These are phyloP conservation scores for Mitragyna speciosa DNA, from an alignment of 257 asterid genomes.

Conservation along the genomic window DNA sequence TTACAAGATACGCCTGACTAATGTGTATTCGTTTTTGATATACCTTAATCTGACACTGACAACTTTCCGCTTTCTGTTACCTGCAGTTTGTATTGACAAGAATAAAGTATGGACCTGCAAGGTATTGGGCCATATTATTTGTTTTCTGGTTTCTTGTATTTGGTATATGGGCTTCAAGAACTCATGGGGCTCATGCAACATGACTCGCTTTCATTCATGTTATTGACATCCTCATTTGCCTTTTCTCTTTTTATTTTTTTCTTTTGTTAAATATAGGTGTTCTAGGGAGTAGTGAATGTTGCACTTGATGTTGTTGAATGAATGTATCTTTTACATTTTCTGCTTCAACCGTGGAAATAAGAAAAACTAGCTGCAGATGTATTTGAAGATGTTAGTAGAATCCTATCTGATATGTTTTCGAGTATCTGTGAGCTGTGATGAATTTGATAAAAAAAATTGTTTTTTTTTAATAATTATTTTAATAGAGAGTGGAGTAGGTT, in stretches of 20 bases:
- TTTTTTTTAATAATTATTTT: no score
- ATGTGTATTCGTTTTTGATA: neutral
- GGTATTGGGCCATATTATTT: constrained; percentile 95
- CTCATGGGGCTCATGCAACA: constrained; percentile 66
- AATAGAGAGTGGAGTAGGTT: neutral
- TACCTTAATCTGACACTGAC: neutral
- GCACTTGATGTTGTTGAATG: neutral
- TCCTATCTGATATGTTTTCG: neutral
- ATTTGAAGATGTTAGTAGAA: neutral
- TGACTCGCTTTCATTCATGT: constrained; percentile 22
- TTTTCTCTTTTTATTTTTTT: no score
- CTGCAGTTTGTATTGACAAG: constrained; percentile 90
- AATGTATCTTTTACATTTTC: no score
- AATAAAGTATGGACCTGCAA: constrained; percentile 91
- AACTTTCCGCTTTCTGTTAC: neutral
- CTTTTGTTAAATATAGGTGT: neutral
- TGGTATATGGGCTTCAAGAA: constrained; percentile 93
- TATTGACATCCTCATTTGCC: neutral
- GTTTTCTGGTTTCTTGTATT: constrained; percentile 96
- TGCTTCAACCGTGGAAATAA: neutral
- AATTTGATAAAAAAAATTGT: no score
- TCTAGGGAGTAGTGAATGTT: neutral
- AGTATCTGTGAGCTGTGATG: neutral
- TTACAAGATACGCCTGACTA: neutral
- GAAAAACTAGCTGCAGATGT: neutral